phyloP scores from a whole-genome alignment of 2,329 filamentous ascomycete genomes.

The Coniochaeta sp. region DNA sequence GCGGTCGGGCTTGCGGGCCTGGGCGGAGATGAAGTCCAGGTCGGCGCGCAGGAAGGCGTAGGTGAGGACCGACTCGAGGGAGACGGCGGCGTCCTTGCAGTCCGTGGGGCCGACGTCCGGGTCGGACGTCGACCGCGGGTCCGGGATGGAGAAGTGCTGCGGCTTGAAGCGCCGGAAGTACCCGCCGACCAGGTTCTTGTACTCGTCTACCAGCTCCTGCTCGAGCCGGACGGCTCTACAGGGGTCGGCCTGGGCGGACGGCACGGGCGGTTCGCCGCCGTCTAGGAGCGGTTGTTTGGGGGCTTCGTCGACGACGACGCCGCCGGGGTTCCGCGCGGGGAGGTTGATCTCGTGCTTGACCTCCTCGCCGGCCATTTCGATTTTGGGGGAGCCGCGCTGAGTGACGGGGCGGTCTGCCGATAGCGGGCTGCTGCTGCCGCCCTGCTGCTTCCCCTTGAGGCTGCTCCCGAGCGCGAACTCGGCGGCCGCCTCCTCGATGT shows the following conservation, averaged over 20 bases:
- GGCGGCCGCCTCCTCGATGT: constrained; percentile 74
- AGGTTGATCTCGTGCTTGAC: constrained; percentile 29
- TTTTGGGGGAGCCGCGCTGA: constrained; percentile 10
- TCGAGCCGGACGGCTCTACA: constrained; percentile 62
- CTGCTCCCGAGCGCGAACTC: constrained; percentile 75
- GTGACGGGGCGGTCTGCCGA: too few species aligned
- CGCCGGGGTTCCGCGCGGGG: constrained; percentile 22
- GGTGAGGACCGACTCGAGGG: constrained; percentile 71
- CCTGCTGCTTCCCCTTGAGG: constrained; percentile 39
- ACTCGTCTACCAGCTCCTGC: constrained; percentile 63
- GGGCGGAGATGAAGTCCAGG: constrained; percentile 86
- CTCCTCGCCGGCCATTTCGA: constrained; percentile 43
- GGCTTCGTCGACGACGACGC: constrained; percentile 26
- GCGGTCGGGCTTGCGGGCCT: constrained; percentile 72
- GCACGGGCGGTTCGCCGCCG: constrained; percentile 34
- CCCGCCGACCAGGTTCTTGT: constrained; percentile 80
- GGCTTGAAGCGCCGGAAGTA: constrained; percentile 92
- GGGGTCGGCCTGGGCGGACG: constrained; percentile 43
- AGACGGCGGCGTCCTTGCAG: constrained; percentile 33
- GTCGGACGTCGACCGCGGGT: neutral
- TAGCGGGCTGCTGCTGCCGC: constrained; percentile 8
- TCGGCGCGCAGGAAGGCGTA: constrained; percentile 94
- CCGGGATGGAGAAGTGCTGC: constrained; percentile 53
- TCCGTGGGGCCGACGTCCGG: constrained; percentile 5
- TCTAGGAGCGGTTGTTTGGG: constrained; percentile 28